These are phyloP conservation scores for Afroboletus lepidellus DNA, from an alignment of 1,284 basidiomycete genomes.

Conservation along the genomic window DNA sequence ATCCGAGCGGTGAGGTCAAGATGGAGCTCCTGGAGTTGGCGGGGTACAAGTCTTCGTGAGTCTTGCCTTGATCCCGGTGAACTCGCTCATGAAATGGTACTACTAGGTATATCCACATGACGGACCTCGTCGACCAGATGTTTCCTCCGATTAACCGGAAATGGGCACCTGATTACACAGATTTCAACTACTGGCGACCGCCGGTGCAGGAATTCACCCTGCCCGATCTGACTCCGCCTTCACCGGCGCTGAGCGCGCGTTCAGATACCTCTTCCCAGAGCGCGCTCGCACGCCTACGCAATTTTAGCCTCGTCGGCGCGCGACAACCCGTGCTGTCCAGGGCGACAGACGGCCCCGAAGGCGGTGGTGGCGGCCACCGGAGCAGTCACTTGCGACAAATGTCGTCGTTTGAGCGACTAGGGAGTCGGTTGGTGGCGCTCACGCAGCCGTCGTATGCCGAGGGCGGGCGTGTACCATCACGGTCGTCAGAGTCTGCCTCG, in stretches of 20 bases:
- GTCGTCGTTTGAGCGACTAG: conserved; percentile 69
- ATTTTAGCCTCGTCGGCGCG: conserved; percentile 70
- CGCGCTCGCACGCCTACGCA: conserved; percentile 74
- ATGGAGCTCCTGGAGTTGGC: conserved; percentile 95
- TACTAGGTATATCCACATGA: conserved; percentile 89
- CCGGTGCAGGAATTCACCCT: conserved; percentile 78
- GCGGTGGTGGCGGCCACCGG: conserved; percentile 17
- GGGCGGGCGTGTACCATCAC: conserved; percentile 41
- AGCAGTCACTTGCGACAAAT: conserved; percentile 57
- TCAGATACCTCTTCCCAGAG: conserved; percentile 79
- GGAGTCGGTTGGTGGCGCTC: conserved; percentile 52
- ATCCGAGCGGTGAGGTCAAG: conserved; percentile 94
- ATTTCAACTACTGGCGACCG: conserved; percentile 96
- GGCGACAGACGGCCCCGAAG: conserved; percentile 24
- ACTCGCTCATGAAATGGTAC: neutral
- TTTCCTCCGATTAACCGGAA: conserved; percentile 94
- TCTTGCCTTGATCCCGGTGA: conserved; percentile 14
- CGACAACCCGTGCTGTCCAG: conserved; percentile 41
- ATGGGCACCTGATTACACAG: conserved; percentile 88
- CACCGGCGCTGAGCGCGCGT: conserved; percentile 88
- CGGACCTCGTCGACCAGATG: conserved; percentile 98
- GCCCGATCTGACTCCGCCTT: conserved; percentile 89
- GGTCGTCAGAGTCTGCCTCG: conserved; percentile 45
- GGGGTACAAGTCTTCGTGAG: conserved; percentile 93
- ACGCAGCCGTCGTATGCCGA: conserved; percentile 37